Evolutionary conservation across 371 early-diverging fungal species (phyloP), one percentile per base, ranked within the genome.

Genomic region (Mortierella sp.): DNA sequence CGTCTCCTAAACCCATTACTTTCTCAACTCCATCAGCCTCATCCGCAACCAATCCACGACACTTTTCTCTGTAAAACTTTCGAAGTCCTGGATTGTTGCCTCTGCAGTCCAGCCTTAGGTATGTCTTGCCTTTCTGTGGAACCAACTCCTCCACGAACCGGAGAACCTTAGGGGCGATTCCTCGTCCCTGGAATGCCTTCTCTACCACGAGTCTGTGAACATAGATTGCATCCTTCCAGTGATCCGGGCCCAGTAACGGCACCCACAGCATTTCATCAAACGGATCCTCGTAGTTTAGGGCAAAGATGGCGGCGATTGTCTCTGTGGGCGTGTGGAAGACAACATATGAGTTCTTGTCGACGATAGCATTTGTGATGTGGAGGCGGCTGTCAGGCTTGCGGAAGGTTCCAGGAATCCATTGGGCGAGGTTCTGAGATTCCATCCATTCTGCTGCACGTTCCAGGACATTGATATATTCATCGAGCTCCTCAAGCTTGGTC

Each of bases 211-310:
- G 27, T 28, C 76, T 56, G 15, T 76, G 76, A 14, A 76, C 63
- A 50, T 76, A 76, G 6, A 76, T 51, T 9, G 76, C 76, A 52
- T 76, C 76, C 50, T 55, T 53, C 76, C 76, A 76, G 6, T 50
- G 41, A 0, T 64, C 61, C 42, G 63, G 50, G 12, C 58, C 70
- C 2, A 70, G 34, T 0, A 70, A 34, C 1, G 58, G 70, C 6
- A 60, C 43, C 75, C 75, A 73, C 6, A 73, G 56, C 69, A 73
- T 73, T 2, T 76, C 62, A 43, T 70, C 78, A 70, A 76, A 73
- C 26, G 75, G 75, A 41, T 73, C 69, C 19, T 55, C 50, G n/a
- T 68, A 64, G 28, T 73, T 73, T 6, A 73, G 37, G 0, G 68
- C 64, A 64, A 73, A 73, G 32, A 73, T 73, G 34, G 73, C 67